A percentile compares a stretch with the other conserved stretches of the same genome.
Conservation (phyloP, 73 alveolate genomes). For the Durusdinium trenchii region DNA sequence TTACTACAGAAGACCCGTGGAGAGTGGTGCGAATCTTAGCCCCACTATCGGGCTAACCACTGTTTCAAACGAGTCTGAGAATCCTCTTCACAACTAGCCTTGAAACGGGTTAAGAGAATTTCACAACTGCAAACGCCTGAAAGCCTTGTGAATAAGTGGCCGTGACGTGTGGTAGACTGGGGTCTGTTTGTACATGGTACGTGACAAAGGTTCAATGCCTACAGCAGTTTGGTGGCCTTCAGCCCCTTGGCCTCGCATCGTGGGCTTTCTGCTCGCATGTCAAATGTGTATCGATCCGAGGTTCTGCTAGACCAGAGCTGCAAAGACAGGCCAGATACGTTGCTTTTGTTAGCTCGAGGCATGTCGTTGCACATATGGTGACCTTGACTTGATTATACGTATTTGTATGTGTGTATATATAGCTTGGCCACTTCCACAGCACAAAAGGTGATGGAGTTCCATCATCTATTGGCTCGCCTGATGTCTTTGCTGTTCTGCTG, state of each 20-base stretch:
- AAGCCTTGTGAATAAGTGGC: no score
- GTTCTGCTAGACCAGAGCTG: conserved; percentile 80
- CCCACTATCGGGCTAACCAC: no score
- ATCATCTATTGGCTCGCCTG: conserved; percentile 72
- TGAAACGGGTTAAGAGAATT: no score
- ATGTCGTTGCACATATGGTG: not conserved
- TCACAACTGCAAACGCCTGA: no score
- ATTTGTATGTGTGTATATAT: not conserved
- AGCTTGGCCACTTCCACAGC: not conserved
- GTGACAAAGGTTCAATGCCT: conserved; percentile 46
- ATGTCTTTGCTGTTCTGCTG: conserved; percentile 93
- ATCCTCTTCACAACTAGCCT: no score
- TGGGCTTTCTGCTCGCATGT: not conserved
- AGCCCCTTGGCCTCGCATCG: conserved; percentile 1
- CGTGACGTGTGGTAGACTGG: no score
- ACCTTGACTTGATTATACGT: not conserved
- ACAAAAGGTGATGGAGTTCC: conserved; percentile 67
- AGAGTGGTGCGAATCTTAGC: conserved; percentile 54
- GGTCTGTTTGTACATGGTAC: no score
- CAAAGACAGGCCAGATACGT: conserved; percentile 69
- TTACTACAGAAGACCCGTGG: conserved; percentile 79
- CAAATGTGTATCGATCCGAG: not conserved
- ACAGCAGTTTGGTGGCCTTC: conserved; percentile 94
- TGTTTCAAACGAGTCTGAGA: no score
- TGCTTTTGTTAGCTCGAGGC: not conserved